Evolutionary conservation across 1,284 basidiomycete species (phyloP).

Genomic region (Rhodotorula glutinis): DNA sequence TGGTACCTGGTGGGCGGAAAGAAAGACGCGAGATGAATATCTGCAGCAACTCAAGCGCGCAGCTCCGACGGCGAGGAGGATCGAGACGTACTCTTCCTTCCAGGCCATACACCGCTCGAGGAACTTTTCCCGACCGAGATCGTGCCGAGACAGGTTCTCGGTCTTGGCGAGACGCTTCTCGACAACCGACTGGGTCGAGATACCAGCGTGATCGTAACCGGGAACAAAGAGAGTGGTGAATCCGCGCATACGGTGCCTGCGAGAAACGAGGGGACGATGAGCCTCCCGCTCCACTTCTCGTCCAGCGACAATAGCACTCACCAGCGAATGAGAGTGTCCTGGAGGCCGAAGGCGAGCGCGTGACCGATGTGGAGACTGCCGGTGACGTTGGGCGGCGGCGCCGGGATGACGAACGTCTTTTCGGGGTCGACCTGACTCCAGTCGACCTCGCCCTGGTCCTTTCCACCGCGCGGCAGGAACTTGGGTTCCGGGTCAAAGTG

Average conservation of each 20-base stretch:
- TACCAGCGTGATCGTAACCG: slow-evolving; percentile 97
- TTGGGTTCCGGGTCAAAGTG: slow-evolving; percentile 41
- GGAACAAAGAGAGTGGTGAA: slow-evolving; percentile 87
- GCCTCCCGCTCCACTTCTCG: too few species aligned
- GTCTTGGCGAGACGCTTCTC: slow-evolving; percentile 87
- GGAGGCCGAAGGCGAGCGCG: slow-evolving; percentile 86
- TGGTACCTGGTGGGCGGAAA: slow-evolving; percentile 65
- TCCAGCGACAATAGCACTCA: too few species aligned
- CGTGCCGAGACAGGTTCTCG: slow-evolving; percentile 80
- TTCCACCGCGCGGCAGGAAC: slow-evolving; percentile 44
- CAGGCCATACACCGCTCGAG: slow-evolving; percentile 89
- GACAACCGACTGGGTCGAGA: slow-evolving; percentile 97
- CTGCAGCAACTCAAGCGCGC: too few species aligned
- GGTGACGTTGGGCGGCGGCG: slow-evolving; percentile 98
- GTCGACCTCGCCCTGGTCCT: slow-evolving; percentile 55
- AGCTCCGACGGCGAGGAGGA: too few species aligned
- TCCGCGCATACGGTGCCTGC: slow-evolving; percentile 92
- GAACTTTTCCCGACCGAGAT: slow-evolving; percentile 91
- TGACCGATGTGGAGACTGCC: slow-evolving; percentile 96
- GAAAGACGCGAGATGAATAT: not conserved
- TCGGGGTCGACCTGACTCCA: slow-evolving; percentile 34
- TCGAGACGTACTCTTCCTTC: slow-evolving; percentile 79
- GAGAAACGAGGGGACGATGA: too few species aligned
- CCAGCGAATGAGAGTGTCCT: slow-evolving; percentile 87
- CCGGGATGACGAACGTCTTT: slow-evolving; percentile 75